Base-by-base conservation (phyloP, 768 basidiomycete genomes). In the Cystobasidium onofrii region DNA sequence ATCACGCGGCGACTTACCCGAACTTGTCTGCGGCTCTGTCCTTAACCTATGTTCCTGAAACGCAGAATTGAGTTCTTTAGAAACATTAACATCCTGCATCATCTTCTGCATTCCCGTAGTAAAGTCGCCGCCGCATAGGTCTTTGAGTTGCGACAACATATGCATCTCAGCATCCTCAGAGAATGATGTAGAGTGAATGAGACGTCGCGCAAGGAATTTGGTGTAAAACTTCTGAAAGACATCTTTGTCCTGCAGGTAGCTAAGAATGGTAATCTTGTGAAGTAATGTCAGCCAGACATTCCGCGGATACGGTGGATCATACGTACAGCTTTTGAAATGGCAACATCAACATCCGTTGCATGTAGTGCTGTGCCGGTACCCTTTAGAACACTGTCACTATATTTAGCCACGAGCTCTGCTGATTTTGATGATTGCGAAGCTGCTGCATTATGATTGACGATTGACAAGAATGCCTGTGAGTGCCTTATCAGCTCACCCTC, bases 151-250 rank as follows among this genome's bases (percentile, higher is more conserved):
- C 63, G 91, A 89, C 77, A 97, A 95, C 95, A 99, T 98, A 81
- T 89, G 93, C 27, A 91, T 88, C 80, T 99, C 95, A 63, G 89
- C 90, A 81, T 99, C 95, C 77, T 97, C 94, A 1, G 95, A 97
- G 6, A 91, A 90, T 15, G 92, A 97, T 1, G 90, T 87, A 17
- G 87, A 87, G 77, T 91, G 88, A 77, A 99, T 92, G 29, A 99
- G 87, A 75, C 95, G 92, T 80, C 90, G 91, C 41, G 91, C 91
- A 25, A 98, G 83, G 81, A 91, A 94, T 75, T 91, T 95, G 20
- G 89, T 90, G 83, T 99, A 97, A 85, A 95, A 98, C 20, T 90
- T 90, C 80, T 95, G 93, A 87, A 97, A 99, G 17, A 97, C 91
- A 77, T 99, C 95, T 84, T 96, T 96, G 85, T 98, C 94, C 80